Conservation (phyloP, 768 basidiomycete species). For the Grammothele lineata region DNA sequence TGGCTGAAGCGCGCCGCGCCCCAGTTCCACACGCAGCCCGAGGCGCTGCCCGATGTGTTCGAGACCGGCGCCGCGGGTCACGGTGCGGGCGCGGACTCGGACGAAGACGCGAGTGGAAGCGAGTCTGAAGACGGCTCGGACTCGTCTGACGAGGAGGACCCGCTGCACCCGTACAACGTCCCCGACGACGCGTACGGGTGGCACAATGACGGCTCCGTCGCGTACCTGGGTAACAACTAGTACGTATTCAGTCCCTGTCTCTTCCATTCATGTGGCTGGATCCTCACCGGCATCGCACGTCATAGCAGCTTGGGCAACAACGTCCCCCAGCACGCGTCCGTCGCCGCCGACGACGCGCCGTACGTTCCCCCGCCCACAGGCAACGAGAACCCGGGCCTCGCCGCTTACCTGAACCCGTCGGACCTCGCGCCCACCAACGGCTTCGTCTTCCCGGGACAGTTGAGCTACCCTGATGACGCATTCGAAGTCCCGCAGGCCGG, state of each 20-base stretch:
- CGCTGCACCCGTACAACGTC: constrained; percentile 11
- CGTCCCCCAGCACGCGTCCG: too few relatives aligned
- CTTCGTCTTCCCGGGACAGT: constrained; percentile 11
- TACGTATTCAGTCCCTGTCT: background rate
- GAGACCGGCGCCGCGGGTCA: too few relatives aligned
- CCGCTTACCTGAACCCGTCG: background rate
- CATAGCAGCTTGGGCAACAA: too few relatives aligned
- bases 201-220: constrained; percentile 8
- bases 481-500: too few relatives aligned
- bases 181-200: constrained; percentile 5
- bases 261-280: too few relatives aligned
- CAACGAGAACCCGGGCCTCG: background rate
- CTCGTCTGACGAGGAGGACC: constrained; percentile 10
- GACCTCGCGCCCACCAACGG: constrained; percentile 7
- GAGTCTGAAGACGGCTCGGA: background rate
- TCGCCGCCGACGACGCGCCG: constrained; percentile 3
- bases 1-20: too few relatives aligned
- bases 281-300: too few relatives aligned
- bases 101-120: background rate
- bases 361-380: background rate
- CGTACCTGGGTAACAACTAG: constrained; percentile 7
- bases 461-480: too few relatives aligned
- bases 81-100: background rate
- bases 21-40: too few relatives aligned
- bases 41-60: too few relatives aligned